Evolutionary conservation across 2,329 filamentous ascomycete genomes (phyloP), one percentile per base, ranked within the genome.

Genomic region (Scolecobasidium constrictum): DNA sequence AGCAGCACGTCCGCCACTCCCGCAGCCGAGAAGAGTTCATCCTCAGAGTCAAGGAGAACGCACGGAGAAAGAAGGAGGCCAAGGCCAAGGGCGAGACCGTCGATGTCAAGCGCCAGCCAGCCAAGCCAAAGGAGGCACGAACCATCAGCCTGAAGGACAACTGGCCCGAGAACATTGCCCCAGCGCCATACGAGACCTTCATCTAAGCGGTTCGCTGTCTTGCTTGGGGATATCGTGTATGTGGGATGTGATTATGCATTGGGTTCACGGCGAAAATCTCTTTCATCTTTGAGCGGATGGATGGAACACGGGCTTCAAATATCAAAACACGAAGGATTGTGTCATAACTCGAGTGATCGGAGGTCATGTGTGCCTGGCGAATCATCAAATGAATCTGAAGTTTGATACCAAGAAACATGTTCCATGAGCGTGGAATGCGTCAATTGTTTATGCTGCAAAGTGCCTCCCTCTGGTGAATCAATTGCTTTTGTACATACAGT

Each of bases 21-120:
- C 84, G 92, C 68, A 96, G 90, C 62, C 81, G 92, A 65, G 90
- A 96, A 62, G 90, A 92, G 69, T 96, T 98, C 78, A 71, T 96
- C 63, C 81, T 78, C 74, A 83, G 90, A 63, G 90, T 98, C 69
- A 96, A 96, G 86, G 72, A 78, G 65, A 96, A 96, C 75, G 87
- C 88, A 62, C 81, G 78, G 65, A 81, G 86, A 71, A 92, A 88
- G 81, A 82, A 81, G 70, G 74, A 93, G 77, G 87, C 90, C 63
- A 94, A 94, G 82, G 77, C 78, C 59, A 81, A 87, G 61, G 92
- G 92, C 62, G 77, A 77, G 67, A 78, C 82, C 65, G 76, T 95
- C 60, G 79, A 90, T 73, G 77, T 98, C 66, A 98, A 98, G 87
- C 80, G 92, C 69, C 81, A 83, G 66, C 81, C 92, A 53, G 72